These are phyloP conservation scores for Mycocalia duriaeana DNA, from an alignment of 1,284 basidiomycete genomes.

Conservation along the genomic window DNA sequence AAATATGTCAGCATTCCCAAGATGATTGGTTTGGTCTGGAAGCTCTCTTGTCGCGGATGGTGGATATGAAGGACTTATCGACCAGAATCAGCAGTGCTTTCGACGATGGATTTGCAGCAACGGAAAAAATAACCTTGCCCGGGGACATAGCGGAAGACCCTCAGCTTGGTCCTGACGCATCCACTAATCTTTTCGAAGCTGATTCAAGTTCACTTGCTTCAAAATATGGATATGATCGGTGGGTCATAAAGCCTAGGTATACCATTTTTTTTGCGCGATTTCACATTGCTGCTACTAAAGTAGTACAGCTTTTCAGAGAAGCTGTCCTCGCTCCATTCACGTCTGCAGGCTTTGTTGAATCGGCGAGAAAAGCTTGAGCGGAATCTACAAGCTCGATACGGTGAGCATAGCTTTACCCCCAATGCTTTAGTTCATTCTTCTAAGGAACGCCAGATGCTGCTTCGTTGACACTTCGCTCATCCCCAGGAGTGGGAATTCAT, in stretches of 20 bases:
- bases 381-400: constrained; percentile 48
- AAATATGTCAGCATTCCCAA: constrained; percentile 24
- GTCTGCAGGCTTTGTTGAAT: constrained; percentile 40
- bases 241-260: constrained; percentile 74
- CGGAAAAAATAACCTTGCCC: too few relatives aligned
- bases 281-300: constrained; percentile 4
- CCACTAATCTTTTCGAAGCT: background rate
- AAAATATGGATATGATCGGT: constrained; percentile 33
- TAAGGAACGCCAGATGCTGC: constrained; percentile 46
- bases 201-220: constrained; percentile 12
- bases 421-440: background rate
- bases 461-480: constrained; percentile 67
- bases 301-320: constrained; percentile 61
- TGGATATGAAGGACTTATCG: constrained; percentile 52
- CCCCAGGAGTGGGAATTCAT: constrained; percentile 66
- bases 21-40: constrained; percentile 55
- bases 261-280: constrained; percentile 16
- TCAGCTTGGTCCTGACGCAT: constrained; percentile 6
- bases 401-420: constrained; percentile 34
- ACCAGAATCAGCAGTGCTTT: constrained; percentile 57
- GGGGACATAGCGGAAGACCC: constrained; percentile 1
- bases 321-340: constrained; percentile 49
- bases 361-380: constrained; percentile 50
- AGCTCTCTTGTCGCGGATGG: constrained; percentile 52
- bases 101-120: constrained; percentile 22